Base-by-base conservation (phyloP, 2,329 filamentous ascomycete species). In the Alternaria ethzedia region DNA sequence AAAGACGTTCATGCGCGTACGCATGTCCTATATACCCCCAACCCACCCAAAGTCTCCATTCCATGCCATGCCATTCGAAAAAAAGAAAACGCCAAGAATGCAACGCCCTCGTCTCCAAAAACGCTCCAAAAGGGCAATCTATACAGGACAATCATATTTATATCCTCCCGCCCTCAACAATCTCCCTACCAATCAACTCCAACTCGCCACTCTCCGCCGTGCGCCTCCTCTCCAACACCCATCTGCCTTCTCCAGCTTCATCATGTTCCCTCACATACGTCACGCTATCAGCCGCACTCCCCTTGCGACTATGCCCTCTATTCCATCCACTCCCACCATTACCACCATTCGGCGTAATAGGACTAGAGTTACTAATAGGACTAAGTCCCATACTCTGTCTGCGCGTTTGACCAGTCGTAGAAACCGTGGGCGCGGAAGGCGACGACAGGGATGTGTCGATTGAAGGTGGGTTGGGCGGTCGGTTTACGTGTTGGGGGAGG, bases 161-260 rank as follows among this genome's bases (percentile, higher is more conserved):
- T 26, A 78, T 78, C 46, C 75, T 81, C 64, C 82, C 83, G 0
- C 87, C 87, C 64, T 87, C 85, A 10, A 92, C 85, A 61, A 91
- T 82, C 75, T 91, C 87, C 57, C 90, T 82, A 47, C 87, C 89
- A 4, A 91, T 78, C n/a, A 91, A 78, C 73, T 91, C 88, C 57
- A 90, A 78, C 75, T 90, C 85, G 1, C 90, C 90, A 61, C 83
- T 85, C 70, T 92, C 90, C 1, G 84, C 88, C 3, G 89, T 91
- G 36, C 90, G 82, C 56, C 90, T 83, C 36, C 90, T 81, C 78
- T 93, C 91, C 69, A 93, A 81, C 8, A 93, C 86, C 91, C 90
- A 93, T 49, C 89, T 81, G 9, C 79, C 78, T 59, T 84, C 86
- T 9, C 84, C 84, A 3, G 86, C 83, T 49, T 89, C 87, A 72